Percentiles rank a stretch among this genome's conserved stretches.
These are phyloP conservation scores for Cubamyces lactineus DNA, from an alignment of 768 basidiomycete genomes.

Conservation along the genomic window DNA sequence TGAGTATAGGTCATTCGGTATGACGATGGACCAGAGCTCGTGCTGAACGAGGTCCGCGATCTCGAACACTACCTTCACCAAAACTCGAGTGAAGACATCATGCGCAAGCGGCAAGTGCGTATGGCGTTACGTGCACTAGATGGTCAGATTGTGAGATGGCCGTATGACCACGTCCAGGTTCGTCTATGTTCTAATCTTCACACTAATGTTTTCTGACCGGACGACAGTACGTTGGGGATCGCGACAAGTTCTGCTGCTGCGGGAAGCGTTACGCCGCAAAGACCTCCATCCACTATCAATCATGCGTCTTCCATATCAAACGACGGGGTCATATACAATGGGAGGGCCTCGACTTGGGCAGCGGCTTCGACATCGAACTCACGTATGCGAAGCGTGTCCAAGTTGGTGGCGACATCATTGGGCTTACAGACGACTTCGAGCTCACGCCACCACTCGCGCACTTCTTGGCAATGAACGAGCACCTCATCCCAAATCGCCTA, in stretches of 20 bases:
- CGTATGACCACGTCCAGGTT: slow-evolving; percentile 62
- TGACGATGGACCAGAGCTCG: slow-evolving; percentile 57
- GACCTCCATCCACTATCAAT: slow-evolving; percentile 48
- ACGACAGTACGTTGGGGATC: slow-evolving; percentile 50
- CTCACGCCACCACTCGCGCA: slow-evolving; percentile 63
- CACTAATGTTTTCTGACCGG: not conserved
- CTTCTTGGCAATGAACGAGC: slow-evolving; percentile 61
- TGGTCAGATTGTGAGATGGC: slow-evolving; percentile 62
- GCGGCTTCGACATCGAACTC: slow-evolving; percentile 68
- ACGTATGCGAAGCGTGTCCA: slow-evolving; percentile 55
- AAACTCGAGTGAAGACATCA: slow-evolving; percentile 56
- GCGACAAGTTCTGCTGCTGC: slow-evolving; percentile 47
- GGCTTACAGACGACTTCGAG: slow-evolving; percentile 67
- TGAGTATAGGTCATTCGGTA: slow-evolving; percentile 61
- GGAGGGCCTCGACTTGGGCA: slow-evolving; percentile 60
- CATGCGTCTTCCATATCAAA: slow-evolving; percentile 53
- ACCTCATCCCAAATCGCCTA: slow-evolving; percentile 48
- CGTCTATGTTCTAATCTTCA: slow-evolving; percentile 14
- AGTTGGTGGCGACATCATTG: slow-evolving; percentile 56
- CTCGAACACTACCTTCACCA: slow-evolving; percentile 63
- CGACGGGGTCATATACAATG: slow-evolving; percentile 55
- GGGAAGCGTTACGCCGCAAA: slow-evolving; percentile 54
- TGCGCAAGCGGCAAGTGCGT: slow-evolving; percentile 57
- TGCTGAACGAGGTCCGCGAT: slow-evolving; percentile 51
- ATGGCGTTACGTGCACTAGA: slow-evolving; percentile 68